These are phyloP conservation scores for Penicillium bovifimosum DNA, from an alignment of 495 filamentous ascomycete genomes.

Conservation along the genomic window DNA sequence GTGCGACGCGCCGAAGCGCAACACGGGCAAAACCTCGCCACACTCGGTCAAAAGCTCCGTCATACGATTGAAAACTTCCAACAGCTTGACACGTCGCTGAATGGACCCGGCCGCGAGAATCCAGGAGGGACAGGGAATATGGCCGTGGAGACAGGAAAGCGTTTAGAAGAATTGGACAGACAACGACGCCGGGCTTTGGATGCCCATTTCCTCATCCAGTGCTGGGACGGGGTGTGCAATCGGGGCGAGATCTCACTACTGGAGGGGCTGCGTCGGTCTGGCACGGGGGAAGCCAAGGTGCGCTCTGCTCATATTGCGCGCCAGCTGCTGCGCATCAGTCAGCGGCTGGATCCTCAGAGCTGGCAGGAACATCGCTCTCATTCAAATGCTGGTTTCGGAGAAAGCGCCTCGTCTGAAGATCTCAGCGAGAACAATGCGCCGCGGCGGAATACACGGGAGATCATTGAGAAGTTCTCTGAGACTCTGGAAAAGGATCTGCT, in stretches of 20 bases:
- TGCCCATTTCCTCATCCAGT: slow-evolving; percentile 89
- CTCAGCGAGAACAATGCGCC: slow-evolving; percentile 31
- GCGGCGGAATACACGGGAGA: slow-evolving; percentile 69
- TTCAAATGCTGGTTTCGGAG: slow-evolving; percentile 48
- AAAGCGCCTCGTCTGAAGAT: slow-evolving; percentile 33
- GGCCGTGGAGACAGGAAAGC: slow-evolving; percentile 92
- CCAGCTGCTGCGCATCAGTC: slow-evolving; percentile 82
- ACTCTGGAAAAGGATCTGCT: slow-evolving; percentile 91
- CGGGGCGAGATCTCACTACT: slow-evolving; percentile 71
- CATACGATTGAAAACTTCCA: slow-evolving; percentile 88
- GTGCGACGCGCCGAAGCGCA: slow-evolving; percentile 89
- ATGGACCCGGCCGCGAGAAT: slow-evolving; percentile 36
- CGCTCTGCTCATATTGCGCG: slow-evolving; percentile 85
- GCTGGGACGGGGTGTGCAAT: slow-evolving; percentile 90
- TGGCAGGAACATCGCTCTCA: slow-evolving; percentile 60
- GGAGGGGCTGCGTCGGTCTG: slow-evolving; percentile 72
- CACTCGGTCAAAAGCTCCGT: slow-evolving; percentile 79
- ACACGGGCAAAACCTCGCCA: slow-evolving; percentile 82
- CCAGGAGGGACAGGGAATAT: slow-evolving; percentile 88
- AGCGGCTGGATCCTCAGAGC: slow-evolving; percentile 68
- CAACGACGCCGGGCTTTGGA: slow-evolving; percentile 86
- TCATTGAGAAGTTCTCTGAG: slow-evolving; percentile 96
- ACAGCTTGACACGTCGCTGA: slow-evolving; percentile 74
- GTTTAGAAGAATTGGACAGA: slow-evolving; percentile 87
- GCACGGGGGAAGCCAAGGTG: slow-evolving; percentile 79